Evolutionary conservation across 768 basidiomycete species (phyloP), one percentile per base, ranked within the genome.

Genomic region (Leccinum uliginosum): DNA sequence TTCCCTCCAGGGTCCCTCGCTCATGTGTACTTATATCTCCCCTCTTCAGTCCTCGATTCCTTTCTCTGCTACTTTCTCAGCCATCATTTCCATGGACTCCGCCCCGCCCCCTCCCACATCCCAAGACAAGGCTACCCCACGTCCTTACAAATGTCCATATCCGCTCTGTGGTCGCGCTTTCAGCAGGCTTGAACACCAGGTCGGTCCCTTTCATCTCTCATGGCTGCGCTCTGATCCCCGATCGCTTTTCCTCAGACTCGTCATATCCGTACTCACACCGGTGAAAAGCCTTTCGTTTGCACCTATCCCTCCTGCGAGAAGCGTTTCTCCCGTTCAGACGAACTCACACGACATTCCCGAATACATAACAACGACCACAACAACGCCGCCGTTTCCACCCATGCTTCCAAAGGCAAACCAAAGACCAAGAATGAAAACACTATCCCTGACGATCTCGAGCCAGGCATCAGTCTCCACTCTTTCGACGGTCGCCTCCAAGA

Each of bases 111-210:
- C 51, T 10, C 44, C 60, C 23, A 23, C 58, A 15, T 44, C 60
- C 0, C 66, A 71, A 43, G 78, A 80, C 30, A 80, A 80, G 67
- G 62, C 71, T 26, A 72, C 74, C 40, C 72, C 85, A 0, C 74
- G 94, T 56, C 96, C 96, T 0, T 99, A 98, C 85, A 98, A 98
- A 70, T 99, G 96, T 71, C 96, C 96, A 3, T 91, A 90, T 71
- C 80, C 80, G 4, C 81, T 91, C 29, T 99, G 96, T 68, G 92
- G 91, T 26, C 81, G 93, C n/a, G 93, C 96, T 0, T 99, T 99
- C 74, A 94, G 91, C 67, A 80, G 96, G 55, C 83, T 98, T 23
- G 96, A 99, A 71, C 96, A 99, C 72, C 93, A 95, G 84, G 93
- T 90, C 64, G 59, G 80, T 72, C 2, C 26, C 47, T 54, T 62